Evolutionary conservation across 2,329 filamentous ascomycete genomes (phyloP), one percentile per base, ranked within the genome.

Genomic region (Arthrobotrys iridis): DNA sequence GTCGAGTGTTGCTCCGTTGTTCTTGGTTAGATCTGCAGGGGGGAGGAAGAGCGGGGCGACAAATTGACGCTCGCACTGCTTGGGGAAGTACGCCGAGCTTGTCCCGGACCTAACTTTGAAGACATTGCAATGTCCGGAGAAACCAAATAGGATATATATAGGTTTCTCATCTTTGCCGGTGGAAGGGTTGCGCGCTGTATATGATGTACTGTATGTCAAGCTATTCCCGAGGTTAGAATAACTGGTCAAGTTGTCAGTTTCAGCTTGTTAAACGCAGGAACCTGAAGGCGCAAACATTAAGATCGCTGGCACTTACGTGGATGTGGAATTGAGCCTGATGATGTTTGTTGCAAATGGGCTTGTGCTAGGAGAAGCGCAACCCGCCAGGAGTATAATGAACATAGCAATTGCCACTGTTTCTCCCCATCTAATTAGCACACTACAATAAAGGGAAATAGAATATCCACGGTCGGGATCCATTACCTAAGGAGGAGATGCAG

Each of bases 41-140:
- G 59, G 59, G 18, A 50, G 13, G 10, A 63, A 63, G 18, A 63
- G 40, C 1, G 59, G 59, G 1, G 59, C 59, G 0, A 50, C 59
- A 22, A 63, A 63, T 28, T 50, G 26, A 7, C 59, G 59, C 5
- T 48, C 30, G 59, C 59, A 63, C 4, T 50, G 41, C n/a, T 28
- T 48, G 1, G 33, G 30, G 13, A 48, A 63, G 4, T 41, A 22
- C 8, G 11, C 5, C 3, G 28, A 35, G 33, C 33, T 18, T 5
- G 59, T 50, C 28, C 20, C 33, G 3, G 26, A 18, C 8, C 43
- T 22, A 8, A 50, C 13, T n/a, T 63, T 43, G n/a, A 63, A 63
- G 13, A 63, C 26, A 20, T 63, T 48, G 33, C 59, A 63, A 28
- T 63, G 33, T 3, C 59, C 59, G 10, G 59, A 63, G 4, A 63